Conservation (phyloP, 2,329 filamentous ascomycete species). For the Aspergillus sp. region DNA sequence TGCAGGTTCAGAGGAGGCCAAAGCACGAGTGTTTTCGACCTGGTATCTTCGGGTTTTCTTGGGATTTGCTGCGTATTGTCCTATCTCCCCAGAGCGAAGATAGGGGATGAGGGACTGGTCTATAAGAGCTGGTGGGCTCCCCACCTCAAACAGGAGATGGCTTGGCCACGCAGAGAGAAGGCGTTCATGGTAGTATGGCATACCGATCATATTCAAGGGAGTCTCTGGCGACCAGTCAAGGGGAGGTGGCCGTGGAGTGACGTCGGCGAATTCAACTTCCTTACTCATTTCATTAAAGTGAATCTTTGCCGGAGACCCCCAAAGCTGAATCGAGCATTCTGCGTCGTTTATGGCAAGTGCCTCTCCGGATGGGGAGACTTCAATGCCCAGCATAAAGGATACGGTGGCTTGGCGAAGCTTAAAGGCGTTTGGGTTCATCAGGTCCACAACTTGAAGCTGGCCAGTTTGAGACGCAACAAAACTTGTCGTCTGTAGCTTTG, state of each 20-base stretch:
- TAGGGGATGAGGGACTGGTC: slow-evolving; percentile 69
- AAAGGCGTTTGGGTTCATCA: slow-evolving; percentile 88
- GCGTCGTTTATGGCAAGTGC: slow-evolving; percentile 78
- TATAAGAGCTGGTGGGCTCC: slow-evolving; percentile 73
- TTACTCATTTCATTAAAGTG: slow-evolving; percentile 81
- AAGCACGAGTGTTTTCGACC: slow-evolving; percentile 70
- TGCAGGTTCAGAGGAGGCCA: slow-evolving; percentile 61
- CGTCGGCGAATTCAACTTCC: slow-evolving; percentile 74
- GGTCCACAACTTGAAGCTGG: slow-evolving; percentile 91
- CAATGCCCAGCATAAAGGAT: slow-evolving; percentile 73
- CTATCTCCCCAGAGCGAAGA: slow-evolving; percentile 71
- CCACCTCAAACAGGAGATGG: slow-evolving; percentile 79
- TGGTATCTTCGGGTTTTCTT: slow-evolving; percentile 76
- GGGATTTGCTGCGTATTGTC: slow-evolving; percentile 75
- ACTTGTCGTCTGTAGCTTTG: slow-evolving; percentile 89
- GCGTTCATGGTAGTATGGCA: slow-evolving; percentile 89
- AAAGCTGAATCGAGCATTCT: slow-evolving; percentile 77
- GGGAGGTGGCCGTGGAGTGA: slow-evolving; percentile 59
- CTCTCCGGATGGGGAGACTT: slow-evolving; percentile 85
- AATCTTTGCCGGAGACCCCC: slow-evolving; percentile 82
- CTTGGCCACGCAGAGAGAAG: slow-evolving; percentile 88
- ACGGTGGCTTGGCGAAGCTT: slow-evolving; percentile 82
- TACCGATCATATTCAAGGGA: slow-evolving; percentile 80
- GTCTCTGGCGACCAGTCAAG: slow-evolving; percentile 72
- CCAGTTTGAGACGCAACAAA: slow-evolving; percentile 90